phyloP scores from a whole-genome alignment of 2,329 filamentous ascomycete genomes.

The Aspergillus proliferans region DNA sequence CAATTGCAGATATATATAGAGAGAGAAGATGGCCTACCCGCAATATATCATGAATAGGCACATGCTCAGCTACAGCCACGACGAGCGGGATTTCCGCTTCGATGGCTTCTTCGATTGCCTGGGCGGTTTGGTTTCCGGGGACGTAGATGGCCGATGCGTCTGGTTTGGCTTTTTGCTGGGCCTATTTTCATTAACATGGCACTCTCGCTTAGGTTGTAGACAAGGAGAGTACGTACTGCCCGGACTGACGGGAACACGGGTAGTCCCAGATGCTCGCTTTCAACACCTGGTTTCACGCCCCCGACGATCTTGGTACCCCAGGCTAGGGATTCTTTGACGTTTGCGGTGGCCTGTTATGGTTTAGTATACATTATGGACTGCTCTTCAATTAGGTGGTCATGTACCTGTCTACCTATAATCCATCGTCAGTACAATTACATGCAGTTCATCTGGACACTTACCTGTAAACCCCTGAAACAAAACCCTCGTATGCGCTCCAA shows the following conservation, averaged over 20 bases:
- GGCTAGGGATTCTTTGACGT: conserved; percentile 67
- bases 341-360: conserved; percentile 58
- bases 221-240: conserved; percentile 35
- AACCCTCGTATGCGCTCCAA: conserved; percentile 60
- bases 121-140: conserved; percentile 64
- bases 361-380: conserved; percentile 2
- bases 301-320: conserved; percentile 79
- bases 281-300: conserved; percentile 65
- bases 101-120: conserved; percentile 72
- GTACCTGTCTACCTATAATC: conserved; percentile 31
- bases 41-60: conserved; percentile 71
- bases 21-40: conserved; percentile 41
- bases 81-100: conserved; percentile 72
- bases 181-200: conserved; percentile 34
- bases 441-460: conserved; percentile 12
- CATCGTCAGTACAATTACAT: background rate
- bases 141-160: conserved; percentile 77
- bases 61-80: conserved; percentile 73
- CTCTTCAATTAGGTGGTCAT: conserved; percentile 8
- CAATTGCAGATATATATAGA: background rate
- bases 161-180: conserved; percentile 64
- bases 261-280: conserved; percentile 65
- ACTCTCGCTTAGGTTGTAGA: background rate
- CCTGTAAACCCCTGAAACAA: conserved; percentile 69
- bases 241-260: conserved; percentile 65